Conservation (phyloP, 805 yeast genomes). For the Myxozyma geophila region DNA sequence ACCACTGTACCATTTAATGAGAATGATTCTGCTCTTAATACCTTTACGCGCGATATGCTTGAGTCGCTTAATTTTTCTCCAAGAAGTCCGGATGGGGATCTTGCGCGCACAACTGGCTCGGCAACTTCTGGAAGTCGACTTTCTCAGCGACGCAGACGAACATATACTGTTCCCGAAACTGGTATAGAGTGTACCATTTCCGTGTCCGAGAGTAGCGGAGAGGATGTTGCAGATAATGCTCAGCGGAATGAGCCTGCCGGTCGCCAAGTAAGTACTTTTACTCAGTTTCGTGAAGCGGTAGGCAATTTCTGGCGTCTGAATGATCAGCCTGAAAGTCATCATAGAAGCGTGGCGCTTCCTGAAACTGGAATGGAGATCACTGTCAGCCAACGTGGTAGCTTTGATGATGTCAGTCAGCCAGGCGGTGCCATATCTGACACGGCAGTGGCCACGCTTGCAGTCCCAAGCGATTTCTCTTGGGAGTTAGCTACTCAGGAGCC, state of each 20-base stretch:
- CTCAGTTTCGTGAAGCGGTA: background rate
- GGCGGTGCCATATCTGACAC: background rate
- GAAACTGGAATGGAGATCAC: slow-evolving; percentile 8
- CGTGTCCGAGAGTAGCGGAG: background rate
- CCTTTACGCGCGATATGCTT: background rate
- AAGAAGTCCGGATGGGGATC: background rate
- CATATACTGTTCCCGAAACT: slow-evolving; percentile 4
- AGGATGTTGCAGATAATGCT: background rate
- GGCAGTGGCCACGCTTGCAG: too few relatives aligned
- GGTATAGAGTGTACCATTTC: slow-evolving; percentile 2
- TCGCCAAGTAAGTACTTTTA: background rate
- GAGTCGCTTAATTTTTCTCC: background rate
- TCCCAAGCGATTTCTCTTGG: too few relatives aligned
- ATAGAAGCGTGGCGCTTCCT: background rate
- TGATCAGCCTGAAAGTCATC: background rate
- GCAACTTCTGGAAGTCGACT: background rate
- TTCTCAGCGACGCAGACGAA: background rate
- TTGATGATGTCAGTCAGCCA: background rate
- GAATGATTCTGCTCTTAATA: background rate
- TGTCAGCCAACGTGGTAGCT: background rate
- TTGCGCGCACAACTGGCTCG: background rate
- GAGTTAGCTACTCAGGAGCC: too few relatives aligned
- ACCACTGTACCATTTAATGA: too few relatives aligned
- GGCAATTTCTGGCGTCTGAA: background rate
- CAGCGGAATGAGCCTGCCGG: background rate